phyloP scores from a whole-genome alignment of 495 filamentous ascomycete species.

The Penicillium argentinense region DNA sequence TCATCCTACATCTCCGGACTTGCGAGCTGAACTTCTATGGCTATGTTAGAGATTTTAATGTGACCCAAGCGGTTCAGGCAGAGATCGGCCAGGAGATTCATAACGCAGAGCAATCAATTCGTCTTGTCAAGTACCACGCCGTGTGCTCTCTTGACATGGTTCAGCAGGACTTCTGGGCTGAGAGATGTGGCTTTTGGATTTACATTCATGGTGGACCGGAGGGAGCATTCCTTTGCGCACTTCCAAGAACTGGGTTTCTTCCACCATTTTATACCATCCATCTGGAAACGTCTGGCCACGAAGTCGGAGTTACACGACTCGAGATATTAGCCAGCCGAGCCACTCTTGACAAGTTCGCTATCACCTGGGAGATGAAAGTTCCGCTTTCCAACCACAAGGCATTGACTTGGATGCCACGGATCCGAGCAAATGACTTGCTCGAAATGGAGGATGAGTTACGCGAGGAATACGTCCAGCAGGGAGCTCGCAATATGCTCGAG shows the following conservation, averaged over 20 bases:
- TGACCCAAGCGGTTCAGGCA: slow-evolving; percentile 30
- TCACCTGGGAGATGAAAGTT: slow-evolving; percentile 29
- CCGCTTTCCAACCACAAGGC: neutral
- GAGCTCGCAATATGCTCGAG: neutral
- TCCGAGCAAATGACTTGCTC: slow-evolving; percentile 7
- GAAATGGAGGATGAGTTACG: neutral
- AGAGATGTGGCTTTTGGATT: slow-evolving; percentile 32
- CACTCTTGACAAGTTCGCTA: slow-evolving; percentile 25
- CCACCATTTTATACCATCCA: slow-evolving; percentile 25
- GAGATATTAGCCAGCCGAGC: slow-evolving; percentile 26
- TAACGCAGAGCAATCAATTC: neutral
- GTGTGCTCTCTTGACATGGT: slow-evolving; percentile 32
- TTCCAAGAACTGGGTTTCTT: slow-evolving; percentile 14
- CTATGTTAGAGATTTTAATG: slow-evolving; percentile 31
- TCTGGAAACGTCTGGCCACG: slow-evolving; percentile 6
- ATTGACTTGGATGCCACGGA: slow-evolving; percentile 28
- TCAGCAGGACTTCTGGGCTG: slow-evolving; percentile 33
- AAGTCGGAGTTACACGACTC: slow-evolving; percentile 22
- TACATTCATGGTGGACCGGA: slow-evolving; percentile 37
- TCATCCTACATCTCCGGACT: slow-evolving; percentile 31
- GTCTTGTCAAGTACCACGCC: slow-evolving; percentile 27
- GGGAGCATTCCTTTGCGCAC: slow-evolving; percentile 22
- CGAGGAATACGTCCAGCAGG: neutral
- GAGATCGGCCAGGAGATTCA: slow-evolving; percentile 1
- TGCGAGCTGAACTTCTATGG: slow-evolving; percentile 31